Evolutionary conservation across 1,284 basidiomycete species (phyloP).

Genomic region (Tilletia setariae): DNA sequence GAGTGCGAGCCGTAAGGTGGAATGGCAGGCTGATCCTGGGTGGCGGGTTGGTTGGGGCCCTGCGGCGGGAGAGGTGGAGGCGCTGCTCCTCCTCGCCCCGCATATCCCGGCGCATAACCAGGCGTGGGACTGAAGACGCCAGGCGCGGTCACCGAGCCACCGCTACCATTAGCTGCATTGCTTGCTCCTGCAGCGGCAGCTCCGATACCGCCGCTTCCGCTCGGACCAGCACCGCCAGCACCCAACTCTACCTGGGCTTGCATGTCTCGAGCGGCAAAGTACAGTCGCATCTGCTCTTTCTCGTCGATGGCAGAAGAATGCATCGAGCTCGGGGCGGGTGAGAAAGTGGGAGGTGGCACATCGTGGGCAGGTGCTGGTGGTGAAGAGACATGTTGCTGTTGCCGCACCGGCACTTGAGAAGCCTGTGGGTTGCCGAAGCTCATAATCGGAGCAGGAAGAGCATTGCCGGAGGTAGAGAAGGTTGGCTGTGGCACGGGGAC

Average conservation of each 20-base stretch:
- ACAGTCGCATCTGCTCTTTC: slow-evolving; percentile 41
- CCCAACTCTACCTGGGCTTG: not conserved
- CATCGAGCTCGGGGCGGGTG: slow-evolving; percentile 6
- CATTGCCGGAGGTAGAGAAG: not conserved
- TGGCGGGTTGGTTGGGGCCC: not conserved
- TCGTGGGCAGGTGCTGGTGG: too few relatives aligned
- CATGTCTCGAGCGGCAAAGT: slow-evolving; percentile 38
- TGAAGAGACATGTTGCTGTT: not conserved
- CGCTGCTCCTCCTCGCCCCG: not conserved
- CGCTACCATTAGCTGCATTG: not conserved
- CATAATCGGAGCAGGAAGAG: slow-evolving; percentile 1
- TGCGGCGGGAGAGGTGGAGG: not conserved
- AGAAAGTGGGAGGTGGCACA: not conserved
- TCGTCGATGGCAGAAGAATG: slow-evolving; percentile 22
- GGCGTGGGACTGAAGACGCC: slow-evolving; percentile 3
- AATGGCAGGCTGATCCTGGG: not conserved
- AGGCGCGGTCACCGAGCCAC: not conserved
- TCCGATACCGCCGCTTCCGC: not conserved
- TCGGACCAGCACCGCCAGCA: not conserved
- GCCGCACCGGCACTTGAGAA: not conserved
- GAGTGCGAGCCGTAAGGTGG: not conserved
- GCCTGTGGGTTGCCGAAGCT: not conserved
- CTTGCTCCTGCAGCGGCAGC: not conserved
- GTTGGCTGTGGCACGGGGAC: not conserved
- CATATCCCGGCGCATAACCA: slow-evolving; percentile 5